phyloP scores from a whole-genome alignment of 1,139 yeast genomes.

The Geotrichum candidum region DNA sequence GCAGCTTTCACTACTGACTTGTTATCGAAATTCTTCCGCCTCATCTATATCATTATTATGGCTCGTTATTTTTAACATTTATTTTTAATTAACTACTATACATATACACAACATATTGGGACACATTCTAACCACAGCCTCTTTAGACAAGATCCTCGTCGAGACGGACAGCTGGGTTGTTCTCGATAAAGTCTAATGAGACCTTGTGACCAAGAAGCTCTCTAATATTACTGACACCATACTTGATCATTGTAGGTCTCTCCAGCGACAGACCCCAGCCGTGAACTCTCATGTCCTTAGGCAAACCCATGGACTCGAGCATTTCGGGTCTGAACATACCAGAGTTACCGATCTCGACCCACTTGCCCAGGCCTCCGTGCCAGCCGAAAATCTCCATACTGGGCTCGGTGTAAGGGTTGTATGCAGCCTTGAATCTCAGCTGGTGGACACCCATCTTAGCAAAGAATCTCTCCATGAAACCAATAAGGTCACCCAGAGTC shows the following conservation, averaged over 20 bases:
- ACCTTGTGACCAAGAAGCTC: conserved; percentile 94
- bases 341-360: conserved; percentile 99
- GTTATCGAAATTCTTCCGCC: not conserved
- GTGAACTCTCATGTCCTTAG: conserved; percentile 84
- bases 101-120: not conserved
- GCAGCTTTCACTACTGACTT: not conserved
- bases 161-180: conserved; percentile 94
- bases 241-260: conserved; percentile 98
- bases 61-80: not conserved
- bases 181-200: conserved; percentile 85
- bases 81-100: not conserved
- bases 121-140: not conserved
- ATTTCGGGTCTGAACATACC: conserved; percentile 99
- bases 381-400: conserved; percentile 95
- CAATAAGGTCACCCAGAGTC: conserved; percentile 92
- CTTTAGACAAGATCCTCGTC: conserved; percentile 51
- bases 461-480: conserved; percentile 97
- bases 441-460: conserved; percentile 95
- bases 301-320: conserved; percentile 97
- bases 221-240: conserved; percentile 91
- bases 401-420: conserved; percentile 98
- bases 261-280: conserved; percentile 98
- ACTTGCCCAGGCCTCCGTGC: conserved; percentile 88
- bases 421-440: conserved; percentile 95
- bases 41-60: not conserved